phyloP scores from a whole-genome alignment of 2,329 filamentous ascomycete species.

The Akanthomyces lecanii region DNA sequence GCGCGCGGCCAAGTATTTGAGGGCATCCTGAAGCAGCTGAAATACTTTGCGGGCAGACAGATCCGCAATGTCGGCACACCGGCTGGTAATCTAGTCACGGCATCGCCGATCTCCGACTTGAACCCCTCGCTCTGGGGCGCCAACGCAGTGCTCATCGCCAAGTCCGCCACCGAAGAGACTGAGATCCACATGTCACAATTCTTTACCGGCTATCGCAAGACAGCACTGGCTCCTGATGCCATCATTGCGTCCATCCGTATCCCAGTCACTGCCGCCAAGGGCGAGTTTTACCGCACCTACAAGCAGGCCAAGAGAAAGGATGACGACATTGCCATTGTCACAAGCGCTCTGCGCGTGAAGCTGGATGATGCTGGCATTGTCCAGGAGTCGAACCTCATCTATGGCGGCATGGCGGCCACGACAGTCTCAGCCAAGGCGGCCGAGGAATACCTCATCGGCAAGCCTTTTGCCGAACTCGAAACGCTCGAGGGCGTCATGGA shows the following conservation, averaged over 20 bases:
- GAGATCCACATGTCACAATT: conserved; percentile 91
- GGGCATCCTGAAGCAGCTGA: conserved; percentile 90
- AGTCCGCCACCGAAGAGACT: conserved; percentile 65
- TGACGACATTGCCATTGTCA: conserved; percentile 97
- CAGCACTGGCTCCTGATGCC: conserved; percentile 74
- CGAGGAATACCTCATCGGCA: conserved; percentile 69
- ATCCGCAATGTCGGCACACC: conserved; percentile 98
- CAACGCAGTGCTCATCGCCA: conserved; percentile 76
- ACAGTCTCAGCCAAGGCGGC: conserved; percentile 84
- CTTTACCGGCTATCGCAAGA: conserved; percentile 86
- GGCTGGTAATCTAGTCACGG: conserved; percentile 89
- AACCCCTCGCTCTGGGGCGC: conserved; percentile 92
- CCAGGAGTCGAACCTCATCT: conserved; percentile 73
- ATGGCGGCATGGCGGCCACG: conserved; percentile 90
- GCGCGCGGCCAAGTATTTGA: conserved; percentile 72
- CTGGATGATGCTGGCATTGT: conserved; percentile 67
- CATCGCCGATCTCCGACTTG: conserved; percentile 92
- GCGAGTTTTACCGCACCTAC: conserved; percentile 84
- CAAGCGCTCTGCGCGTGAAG: conserved; percentile 72
- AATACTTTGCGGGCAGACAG: conserved; percentile 90
- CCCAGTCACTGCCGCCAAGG: conserved; percentile 66
- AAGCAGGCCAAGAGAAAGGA: conserved; percentile 98
- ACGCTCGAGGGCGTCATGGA: conserved; percentile 89
- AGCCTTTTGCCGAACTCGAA: conserved; percentile 71
- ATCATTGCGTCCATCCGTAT: conserved; percentile 86